A percentile compares a stretch with the other conserved stretches of the same genome.
Conservation (phyloP, 1,139 yeast genomes). For the Pichia sp. region DNA sequence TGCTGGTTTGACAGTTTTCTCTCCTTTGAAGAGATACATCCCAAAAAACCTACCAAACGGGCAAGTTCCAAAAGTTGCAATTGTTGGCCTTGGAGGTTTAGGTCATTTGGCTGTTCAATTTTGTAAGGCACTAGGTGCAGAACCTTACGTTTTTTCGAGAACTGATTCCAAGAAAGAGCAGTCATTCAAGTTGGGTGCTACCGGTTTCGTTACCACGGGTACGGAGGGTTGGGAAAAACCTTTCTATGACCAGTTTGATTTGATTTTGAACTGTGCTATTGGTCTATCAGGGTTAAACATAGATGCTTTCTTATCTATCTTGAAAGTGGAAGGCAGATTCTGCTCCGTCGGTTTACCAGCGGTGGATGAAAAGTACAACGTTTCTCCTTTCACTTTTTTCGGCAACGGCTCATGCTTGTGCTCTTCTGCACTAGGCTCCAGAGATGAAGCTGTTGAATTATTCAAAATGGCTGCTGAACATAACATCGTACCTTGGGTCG, state of each 20-base stretch:
- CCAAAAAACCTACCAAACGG: slow-evolving; percentile 35
- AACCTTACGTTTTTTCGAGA: slow-evolving; percentile 55
- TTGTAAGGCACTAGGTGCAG: slow-evolving; percentile 55
- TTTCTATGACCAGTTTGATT: slow-evolving; percentile 39
- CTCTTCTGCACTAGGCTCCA: slow-evolving; percentile 35
- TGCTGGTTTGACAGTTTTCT: slow-evolving; percentile 61
- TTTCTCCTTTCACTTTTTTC: slow-evolving; percentile 45
- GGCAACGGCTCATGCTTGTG: slow-evolving; percentile 41
- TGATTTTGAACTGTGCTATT: slow-evolving; percentile 51
- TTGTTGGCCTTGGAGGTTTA: slow-evolving; percentile 57
- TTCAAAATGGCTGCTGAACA: slow-evolving; percentile 51
- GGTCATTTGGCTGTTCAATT: slow-evolving; percentile 58
- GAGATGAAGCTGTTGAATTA: slow-evolving; percentile 53
- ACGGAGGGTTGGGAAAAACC: slow-evolving; percentile 40
- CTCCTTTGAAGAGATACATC: slow-evolving; percentile 47
- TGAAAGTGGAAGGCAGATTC: slow-evolving; percentile 47
- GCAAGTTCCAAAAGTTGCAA: slow-evolving; percentile 44
- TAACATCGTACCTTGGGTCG: slow-evolving; percentile 56
- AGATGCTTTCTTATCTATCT: slow-evolving; percentile 35
- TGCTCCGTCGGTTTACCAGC: slow-evolving; percentile 56
- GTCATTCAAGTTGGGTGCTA: slow-evolving; percentile 50
- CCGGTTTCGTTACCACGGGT: slow-evolving; percentile 47
- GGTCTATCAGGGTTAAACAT: slow-evolving; percentile 42
- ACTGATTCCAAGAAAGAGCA: slow-evolving; percentile 46
- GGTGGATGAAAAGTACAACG: slow-evolving; percentile 38